phyloP scores from a whole-genome alignment of 257 asterid genomes.

The Paraleonurus japonicus region DNA sequence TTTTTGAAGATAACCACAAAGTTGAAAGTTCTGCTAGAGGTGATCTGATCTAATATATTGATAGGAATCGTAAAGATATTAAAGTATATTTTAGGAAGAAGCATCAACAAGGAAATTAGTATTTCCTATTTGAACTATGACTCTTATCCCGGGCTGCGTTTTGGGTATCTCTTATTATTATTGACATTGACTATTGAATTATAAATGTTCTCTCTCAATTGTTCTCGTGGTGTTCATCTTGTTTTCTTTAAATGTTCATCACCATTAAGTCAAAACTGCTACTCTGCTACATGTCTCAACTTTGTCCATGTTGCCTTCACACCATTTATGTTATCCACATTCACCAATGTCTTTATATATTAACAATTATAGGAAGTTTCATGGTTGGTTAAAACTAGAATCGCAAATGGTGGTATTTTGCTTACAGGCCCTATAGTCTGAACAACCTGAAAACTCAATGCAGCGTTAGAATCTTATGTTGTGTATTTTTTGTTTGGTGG shows the following conservation, averaged over 20 bases:
- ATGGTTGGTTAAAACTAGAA: not conserved
- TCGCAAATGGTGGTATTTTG: not conserved
- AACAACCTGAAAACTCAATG: not conserved
- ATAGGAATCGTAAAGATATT: too few species aligned
- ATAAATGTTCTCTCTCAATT: too few species aligned
- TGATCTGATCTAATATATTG: not conserved
- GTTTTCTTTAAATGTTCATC: not conserved
- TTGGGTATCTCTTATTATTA: too few species aligned
- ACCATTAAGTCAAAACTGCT: not conserved
- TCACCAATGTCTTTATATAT: not conserved
- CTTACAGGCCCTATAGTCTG: not conserved
- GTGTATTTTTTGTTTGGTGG: slow-evolving; percentile 22
- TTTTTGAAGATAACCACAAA: not conserved
- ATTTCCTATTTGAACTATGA: too few species aligned
- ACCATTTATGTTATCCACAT: not conserved
- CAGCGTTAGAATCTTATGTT: slow-evolving; percentile 5
- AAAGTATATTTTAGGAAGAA: too few species aligned
- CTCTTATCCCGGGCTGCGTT: too few species aligned
- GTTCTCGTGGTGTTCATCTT: not conserved
- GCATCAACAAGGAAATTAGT: too few species aligned
- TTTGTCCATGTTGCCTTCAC: not conserved
- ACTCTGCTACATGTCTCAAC: not conserved
- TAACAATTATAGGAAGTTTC: not conserved
- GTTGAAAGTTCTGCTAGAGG: not conserved
- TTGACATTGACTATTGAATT: too few species aligned